Percentiles rank a stretch among this genome's conserved stretches.
Conservation (phyloP, 352 stramenopile species). For the Phytophthora sp. region DNA sequence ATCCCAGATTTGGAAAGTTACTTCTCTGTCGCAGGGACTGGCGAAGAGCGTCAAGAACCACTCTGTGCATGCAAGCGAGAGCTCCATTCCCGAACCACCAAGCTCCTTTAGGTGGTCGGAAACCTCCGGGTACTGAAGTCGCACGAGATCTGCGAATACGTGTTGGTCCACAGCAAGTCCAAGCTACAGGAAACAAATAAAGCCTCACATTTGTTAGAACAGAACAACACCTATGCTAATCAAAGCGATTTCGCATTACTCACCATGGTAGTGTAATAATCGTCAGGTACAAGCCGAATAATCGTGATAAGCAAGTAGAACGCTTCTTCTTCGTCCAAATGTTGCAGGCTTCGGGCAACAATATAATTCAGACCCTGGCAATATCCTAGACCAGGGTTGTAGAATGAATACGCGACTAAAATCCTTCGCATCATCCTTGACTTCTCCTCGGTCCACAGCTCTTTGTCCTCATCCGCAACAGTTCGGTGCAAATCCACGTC, state of each 20-base stretch:
- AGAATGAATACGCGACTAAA: conserved; percentile 84
- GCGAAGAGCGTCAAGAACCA: conserved; percentile 91
- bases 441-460: conserved; percentile 69
- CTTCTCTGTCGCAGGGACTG: conserved; percentile 71
- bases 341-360: conserved; percentile 71
- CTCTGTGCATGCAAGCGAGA: conserved; percentile 87
- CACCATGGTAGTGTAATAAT: conserved; percentile 92
- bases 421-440: conserved; percentile 77
- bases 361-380: conserved; percentile 92
- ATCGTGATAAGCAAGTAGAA: conserved; percentile 89
- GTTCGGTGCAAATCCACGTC: conserved; percentile 86
- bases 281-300: conserved; percentile 76
- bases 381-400: conserved; percentile 85
- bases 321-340: conserved; percentile 71
- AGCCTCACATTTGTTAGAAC: conserved; percentile 7
- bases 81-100: conserved; percentile 83
- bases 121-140: conserved; percentile 75
- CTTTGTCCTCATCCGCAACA: conserved; percentile 66
- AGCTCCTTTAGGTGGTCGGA: conserved; percentile 65
- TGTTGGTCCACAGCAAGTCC: conserved; percentile 89
- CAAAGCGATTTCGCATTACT: conserved; percentile 13
- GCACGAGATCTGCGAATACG: conserved; percentile 87
- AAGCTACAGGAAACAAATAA: conserved; percentile 46
- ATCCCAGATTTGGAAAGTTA: conserved; percentile 88
- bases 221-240: background rate